Evolutionary conservation across 352 stramenopile species (phyloP), one percentile per base, ranked within the genome.

Genomic region (Phytophthora citrophthora): DNA sequence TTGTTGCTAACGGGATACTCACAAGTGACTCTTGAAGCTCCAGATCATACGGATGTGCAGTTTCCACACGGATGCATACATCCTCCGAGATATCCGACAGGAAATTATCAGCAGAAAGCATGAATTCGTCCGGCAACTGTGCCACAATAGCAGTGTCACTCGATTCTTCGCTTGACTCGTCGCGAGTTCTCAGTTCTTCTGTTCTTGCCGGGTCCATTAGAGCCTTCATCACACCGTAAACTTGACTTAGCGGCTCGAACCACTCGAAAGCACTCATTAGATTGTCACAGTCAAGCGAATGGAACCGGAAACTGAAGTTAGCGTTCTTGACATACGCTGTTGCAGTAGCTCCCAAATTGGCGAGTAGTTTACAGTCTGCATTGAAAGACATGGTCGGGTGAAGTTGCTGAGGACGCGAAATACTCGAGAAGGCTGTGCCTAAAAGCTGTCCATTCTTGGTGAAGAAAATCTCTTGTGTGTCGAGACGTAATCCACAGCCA

Each of bases 71-170:
- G 24, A 93, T 89, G 49, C 88, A 95, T 7, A 93, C 83, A 36
- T 95, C 86, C 46, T 93, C 81, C 0, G 86, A 94, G 24, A 96
- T 88, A 45, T 93, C 80, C 0, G 85, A 91, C 39, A 96, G 61
- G 44, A 96, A 96, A 45, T 93, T 96, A 56, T 96, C 88, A 10
- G 88, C 88, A 13, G 87, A 93, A 15, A 96, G 79, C 76, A 96
- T 83, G 50, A 96, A 96, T 47, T 96, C 88, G 58, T 95, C 81
- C 0, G 87, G 87, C 2, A 96, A 59, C 12, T 65, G 54, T 38
- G 48, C 39, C 3, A 50, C 39, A 54, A 54, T 2, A 4, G 12
- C 27, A 40, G 41, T 7, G 8, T 60, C 51, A 15, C 18, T 38
- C 16, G 29, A 2, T 49, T 60, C 54, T n/a, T 58, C 46, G 9